Evolutionary conservation across 495 filamentous ascomycete genomes (phyloP), one percentile per base, ranked within the genome.

Genomic region (Aspergillus haitiensis): DNA sequence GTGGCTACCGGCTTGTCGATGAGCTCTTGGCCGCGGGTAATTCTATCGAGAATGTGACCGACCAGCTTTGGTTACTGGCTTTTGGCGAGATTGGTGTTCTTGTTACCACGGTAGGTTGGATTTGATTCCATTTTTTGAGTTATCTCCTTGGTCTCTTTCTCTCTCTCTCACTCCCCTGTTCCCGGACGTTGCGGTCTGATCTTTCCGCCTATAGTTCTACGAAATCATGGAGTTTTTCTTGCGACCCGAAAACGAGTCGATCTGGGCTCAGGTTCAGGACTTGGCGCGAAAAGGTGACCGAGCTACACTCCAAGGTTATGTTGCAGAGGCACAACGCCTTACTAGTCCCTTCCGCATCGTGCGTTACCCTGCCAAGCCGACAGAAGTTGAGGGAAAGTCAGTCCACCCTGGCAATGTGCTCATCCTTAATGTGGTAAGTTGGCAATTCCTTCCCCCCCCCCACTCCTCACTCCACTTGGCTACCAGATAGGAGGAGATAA

Each of bases 391-490:
- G 12, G 44, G 44, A 7, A 9, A 46, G 44, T 7, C 21, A 7
- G 3, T 46, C 15, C 3, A 46, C 7, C 44, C 44, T n/a, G 44
- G 44, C 1, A 46, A 18, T 18, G n/a, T 18, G 7, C n/a, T 46
- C 21, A 18, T 46, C 44, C 15, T 46, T n/a, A 46, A 15, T n/a
- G n/a, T 46, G 15, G 44, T 46, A 46, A n/a, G 44, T 46, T 46
- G 1, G 5, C 6, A 7, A 15, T n/a, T n/a, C n/a, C n/a, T n/a
- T n/a, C n/a, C n/a, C n/a, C n/a, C 44, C 13, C 39, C 15, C 21
- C 21, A 1, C 3, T 27, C 3, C 21, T 27, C 21, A 27, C 21
- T 27, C 21, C 1, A 27, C 21, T 27, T 27, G 21, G 21, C 21
- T 27, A 27, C 21, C 21, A 3, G 1, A 27, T 27, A 27, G 21